Percentiles rank a stretch among this genome's conserved stretches.
Conservation (phyloP, 805 yeast genomes). For the Wickerhamiella brachini region DNA sequence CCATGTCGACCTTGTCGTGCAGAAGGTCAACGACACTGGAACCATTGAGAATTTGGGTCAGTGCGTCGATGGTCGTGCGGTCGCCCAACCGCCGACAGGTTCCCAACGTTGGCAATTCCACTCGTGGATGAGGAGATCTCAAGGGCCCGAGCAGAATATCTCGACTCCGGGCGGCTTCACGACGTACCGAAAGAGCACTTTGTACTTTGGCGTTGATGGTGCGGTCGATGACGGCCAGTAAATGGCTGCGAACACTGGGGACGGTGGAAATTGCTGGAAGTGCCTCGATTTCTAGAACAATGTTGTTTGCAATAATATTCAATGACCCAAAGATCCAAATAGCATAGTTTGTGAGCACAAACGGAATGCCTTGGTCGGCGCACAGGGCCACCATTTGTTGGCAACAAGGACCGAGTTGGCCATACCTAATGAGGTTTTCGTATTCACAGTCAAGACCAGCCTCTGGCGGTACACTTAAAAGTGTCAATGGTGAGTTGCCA, state of each 20-base stretch:
- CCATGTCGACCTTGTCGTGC: background rate
- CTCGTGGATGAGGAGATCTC: background rate
- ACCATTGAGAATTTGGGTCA: background rate
- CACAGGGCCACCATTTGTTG: background rate
- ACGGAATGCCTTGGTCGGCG: background rate
- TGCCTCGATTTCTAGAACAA: background rate
- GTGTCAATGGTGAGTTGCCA: too few species aligned
- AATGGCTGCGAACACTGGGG: slow-evolving; percentile 8
- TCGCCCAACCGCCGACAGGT: background rate
- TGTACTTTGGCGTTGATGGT: background rate
- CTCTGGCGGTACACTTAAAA: background rate
- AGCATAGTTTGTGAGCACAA: slow-evolving; percentile 8
- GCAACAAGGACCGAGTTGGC: background rate
- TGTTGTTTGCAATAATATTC: background rate
- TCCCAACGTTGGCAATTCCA: background rate
- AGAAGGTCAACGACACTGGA: background rate
- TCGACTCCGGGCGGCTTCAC: background rate
- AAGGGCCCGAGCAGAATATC: background rate
- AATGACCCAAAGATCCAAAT: slow-evolving; percentile 9
- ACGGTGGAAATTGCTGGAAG: background rate
- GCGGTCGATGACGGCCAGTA: background rate
- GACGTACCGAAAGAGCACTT: background rate
- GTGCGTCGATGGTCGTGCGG: background rate
- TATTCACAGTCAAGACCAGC: background rate
- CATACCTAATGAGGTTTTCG: background rate